Evolutionary conservation across 192 early-diverging fungal species (phyloP).

Genomic region (Pilaira anomala): DNA sequence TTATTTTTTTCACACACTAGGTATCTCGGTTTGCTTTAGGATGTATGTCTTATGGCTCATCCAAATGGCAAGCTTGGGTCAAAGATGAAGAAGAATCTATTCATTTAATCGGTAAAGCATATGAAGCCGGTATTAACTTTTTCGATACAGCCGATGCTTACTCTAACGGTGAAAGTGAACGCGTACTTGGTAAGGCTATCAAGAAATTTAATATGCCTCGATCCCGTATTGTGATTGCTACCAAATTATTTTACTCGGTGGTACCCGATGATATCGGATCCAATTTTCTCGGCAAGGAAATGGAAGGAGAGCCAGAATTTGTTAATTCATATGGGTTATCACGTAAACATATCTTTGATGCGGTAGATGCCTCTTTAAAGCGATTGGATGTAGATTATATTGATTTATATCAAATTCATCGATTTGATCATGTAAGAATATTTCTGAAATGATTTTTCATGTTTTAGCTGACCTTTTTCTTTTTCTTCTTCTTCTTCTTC

Average conservation of each 20-base stretch:
- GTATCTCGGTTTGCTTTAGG: slow-evolving; percentile 42
- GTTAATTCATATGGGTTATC: slow-evolving; percentile 29
- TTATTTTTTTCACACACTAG: background rate
- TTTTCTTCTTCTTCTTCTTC: background rate
- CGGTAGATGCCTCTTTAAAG: slow-evolving; percentile 30
- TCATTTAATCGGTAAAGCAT: slow-evolving; percentile 34
- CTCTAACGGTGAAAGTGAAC: slow-evolving; percentile 32
- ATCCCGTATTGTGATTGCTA: slow-evolving; percentile 30
- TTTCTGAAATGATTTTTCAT: background rate
- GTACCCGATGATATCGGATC: slow-evolving; percentile 23
- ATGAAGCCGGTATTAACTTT: slow-evolving; percentile 37
- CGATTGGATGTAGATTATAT: slow-evolving; percentile 40
- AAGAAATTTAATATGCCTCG: slow-evolving; percentile 37
- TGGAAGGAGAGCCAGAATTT: background rate
- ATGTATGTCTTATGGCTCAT: slow-evolving; percentile 38
- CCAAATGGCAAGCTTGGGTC: slow-evolving; percentile 40
- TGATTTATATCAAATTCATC: slow-evolving; percentile 52
- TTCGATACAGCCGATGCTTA: slow-evolving; percentile 29
- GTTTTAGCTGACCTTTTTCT: background rate
- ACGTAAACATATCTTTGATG: slow-evolving; percentile 32
- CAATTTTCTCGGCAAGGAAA: background rate
- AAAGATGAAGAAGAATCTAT: slow-evolving; percentile 40
- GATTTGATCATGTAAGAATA: slow-evolving; percentile 30
- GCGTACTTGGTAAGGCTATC: slow-evolving; percentile 31
- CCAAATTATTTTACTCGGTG: slow-evolving; percentile 29